A percentile compares a stretch with the other conserved stretches of the same genome.
These are phyloP conservation scores for Fusarium redolens DNA, from an alignment of 2,329 filamentous ascomycete genomes.

Conservation along the genomic window DNA sequence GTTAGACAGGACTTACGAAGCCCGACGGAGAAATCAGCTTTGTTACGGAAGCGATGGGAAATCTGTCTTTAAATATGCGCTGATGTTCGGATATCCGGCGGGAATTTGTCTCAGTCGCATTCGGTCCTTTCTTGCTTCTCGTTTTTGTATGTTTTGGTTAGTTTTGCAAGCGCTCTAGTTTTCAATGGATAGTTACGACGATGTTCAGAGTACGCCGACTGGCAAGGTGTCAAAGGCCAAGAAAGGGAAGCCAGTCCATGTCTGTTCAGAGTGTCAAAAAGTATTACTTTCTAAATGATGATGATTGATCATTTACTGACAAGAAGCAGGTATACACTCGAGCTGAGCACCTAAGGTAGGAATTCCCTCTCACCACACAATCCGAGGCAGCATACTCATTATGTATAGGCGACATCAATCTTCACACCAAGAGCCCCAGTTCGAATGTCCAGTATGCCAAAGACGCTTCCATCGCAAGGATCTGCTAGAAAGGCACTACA, in stretches of 20 bases:
- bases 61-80: not conserved
- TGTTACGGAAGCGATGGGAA: not conserved
- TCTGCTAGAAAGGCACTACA: conserved; percentile 16
- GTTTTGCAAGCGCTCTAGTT: not conserved
- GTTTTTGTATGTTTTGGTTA: not conserved
- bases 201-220: conserved; percentile 1
- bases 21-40: not conserved
- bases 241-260: conserved; percentile 15
- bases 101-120: not conserved
- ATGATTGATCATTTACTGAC: not conserved
- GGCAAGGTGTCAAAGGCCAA: conserved; percentile 16
- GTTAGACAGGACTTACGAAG: not conserved
- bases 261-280: conserved; percentile 10
- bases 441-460: conserved; percentile 10
- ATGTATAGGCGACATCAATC: conserved; percentile 3
- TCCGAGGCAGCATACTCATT: too few relatives aligned
- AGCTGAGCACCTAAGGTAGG: not conserved
- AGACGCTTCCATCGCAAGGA: conserved; percentile 10
- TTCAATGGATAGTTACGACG: not conserved
- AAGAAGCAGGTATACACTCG: conserved; percentile 3
- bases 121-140: not conserved
- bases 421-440: conserved; percentile 10
- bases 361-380: too few relatives aligned
- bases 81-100: not conserved
- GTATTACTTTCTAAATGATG: too few relatives aligned